Percentiles rank a stretch among this genome's conserved stretches.
phyloP scores from a whole-genome alignment of 2,329 filamentous ascomycete genomes.

The Aspergillus persii region DNA sequence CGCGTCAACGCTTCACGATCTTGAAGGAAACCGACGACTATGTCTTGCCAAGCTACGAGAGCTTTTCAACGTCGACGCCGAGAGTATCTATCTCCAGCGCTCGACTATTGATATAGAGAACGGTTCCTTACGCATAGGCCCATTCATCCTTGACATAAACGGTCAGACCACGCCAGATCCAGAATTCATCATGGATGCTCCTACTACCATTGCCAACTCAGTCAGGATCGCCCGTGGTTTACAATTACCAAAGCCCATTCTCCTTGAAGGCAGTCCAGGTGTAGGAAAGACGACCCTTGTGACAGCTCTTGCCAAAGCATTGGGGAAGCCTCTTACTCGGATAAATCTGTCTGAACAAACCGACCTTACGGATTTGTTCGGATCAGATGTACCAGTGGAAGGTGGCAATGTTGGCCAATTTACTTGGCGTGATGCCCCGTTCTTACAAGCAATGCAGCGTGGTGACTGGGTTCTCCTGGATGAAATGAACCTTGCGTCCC shows the following conservation, averaged over 20 bases:
- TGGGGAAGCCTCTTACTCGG: conserved; percentile 78
- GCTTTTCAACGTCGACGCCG: conserved; percentile 64
- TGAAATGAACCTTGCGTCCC: conserved; percentile 98
- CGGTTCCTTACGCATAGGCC: conserved; percentile 64
- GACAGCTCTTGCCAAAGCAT: conserved; percentile 74
- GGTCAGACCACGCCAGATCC: conserved; percentile 52
- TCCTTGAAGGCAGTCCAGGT: conserved; percentile 95
- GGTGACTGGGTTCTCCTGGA: conserved; percentile 96
- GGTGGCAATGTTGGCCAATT: conserved; percentile 89
- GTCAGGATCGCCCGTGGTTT: conserved; percentile 89
- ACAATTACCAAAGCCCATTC: conserved; percentile 83
- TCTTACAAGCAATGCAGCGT: conserved; percentile 92
- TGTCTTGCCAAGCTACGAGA: conserved; percentile 72
- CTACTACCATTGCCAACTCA: conserved; percentile 83
- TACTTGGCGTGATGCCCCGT: conserved; percentile 92
- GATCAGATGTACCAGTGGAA: conserved; percentile 92
- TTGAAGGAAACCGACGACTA: conserved; percentile 66
- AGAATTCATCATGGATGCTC: conserved; percentile 78
- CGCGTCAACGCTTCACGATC: conserved; percentile 66
- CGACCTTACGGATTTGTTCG: conserved; percentile 95
- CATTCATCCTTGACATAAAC: conserved; percentile 65
- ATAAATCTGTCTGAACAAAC: conserved; percentile 99
- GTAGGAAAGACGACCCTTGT: conserved; percentile 97
- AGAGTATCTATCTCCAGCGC: conserved; percentile 62
- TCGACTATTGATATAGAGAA: conserved; percentile 58